A percentile compares a stretch with the other conserved stretches of the same genome.
Evolutionary conservation across 2,329 filamentous ascomycete genomes (phyloP).

Genomic region (Trichoderma atroviride): DNA sequence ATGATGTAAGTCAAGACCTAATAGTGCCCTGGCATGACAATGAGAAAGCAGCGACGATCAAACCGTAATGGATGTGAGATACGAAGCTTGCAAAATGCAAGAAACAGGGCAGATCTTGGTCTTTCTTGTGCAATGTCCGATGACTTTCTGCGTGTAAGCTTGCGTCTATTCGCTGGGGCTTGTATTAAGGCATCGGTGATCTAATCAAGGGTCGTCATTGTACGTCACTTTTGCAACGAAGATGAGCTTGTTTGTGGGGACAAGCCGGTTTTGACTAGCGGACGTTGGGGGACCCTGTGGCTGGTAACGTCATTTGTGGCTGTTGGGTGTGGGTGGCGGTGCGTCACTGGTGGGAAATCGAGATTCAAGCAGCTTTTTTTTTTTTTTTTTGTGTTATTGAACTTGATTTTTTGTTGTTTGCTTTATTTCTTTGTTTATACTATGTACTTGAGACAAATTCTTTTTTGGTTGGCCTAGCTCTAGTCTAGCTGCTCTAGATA

Average conservation of each 20-base stretch:
- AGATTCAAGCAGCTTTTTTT: not conserved
- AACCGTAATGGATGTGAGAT: slow-evolving; percentile 10
- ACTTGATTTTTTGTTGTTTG: not conserved
- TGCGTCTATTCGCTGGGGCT: not conserved
- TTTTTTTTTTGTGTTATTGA: not conserved
- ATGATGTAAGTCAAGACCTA: slow-evolving; percentile 8
- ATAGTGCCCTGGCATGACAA: slow-evolving; percentile 11
- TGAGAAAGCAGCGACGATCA: not conserved
- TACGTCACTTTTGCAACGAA: slow-evolving; percentile 1
- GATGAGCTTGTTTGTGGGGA: not conserved
- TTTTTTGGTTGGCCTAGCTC: not conserved
- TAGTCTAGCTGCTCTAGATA: not conserved
- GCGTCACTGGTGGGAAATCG: slow-evolving; percentile 17
- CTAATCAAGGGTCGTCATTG: slow-evolving; percentile 13
- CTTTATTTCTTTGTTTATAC: not conserved
- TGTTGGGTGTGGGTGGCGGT: slow-evolving; percentile 6
- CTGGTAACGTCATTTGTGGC: slow-evolving; percentile 26
- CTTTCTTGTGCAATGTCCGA: not conserved
- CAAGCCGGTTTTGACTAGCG: not conserved
- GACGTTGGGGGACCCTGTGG: slow-evolving; percentile 16
- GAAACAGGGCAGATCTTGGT: not conserved
- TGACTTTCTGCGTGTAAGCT: not conserved
- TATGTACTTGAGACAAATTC: not conserved
- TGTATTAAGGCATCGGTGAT: not conserved
- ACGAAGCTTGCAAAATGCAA: not conserved